phyloP scores from a whole-genome alignment of 805 yeast genomes.

The Saturnispora galanensis region DNA sequence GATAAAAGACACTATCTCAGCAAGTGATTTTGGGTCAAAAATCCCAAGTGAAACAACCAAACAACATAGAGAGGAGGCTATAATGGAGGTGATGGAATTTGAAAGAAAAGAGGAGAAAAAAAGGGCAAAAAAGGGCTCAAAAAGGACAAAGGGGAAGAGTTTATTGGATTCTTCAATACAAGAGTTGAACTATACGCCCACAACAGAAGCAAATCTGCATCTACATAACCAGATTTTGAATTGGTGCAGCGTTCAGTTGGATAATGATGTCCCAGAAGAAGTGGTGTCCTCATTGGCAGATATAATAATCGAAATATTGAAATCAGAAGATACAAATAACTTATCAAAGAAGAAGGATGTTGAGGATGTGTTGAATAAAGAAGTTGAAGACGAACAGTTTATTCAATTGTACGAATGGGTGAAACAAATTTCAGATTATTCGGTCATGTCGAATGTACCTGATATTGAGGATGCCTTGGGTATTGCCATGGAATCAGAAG shows the following conservation, averaged over 20 bases:
- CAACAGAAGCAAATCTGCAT: constrained; percentile 39
- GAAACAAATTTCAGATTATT: constrained; percentile 43
- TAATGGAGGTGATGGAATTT: constrained; percentile 4
- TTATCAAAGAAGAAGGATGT: constrained; percentile 38
- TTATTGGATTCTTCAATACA: constrained; percentile 33
- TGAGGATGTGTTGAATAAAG: constrained; percentile 37
- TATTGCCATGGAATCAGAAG: constrained; percentile 35
- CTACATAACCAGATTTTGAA: constrained; percentile 48
- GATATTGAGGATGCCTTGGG: constrained; percentile 27
- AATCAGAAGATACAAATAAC: constrained; percentile 35
- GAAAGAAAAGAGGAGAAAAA: constrained; percentile 9
- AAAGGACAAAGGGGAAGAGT: constrained; percentile 13
- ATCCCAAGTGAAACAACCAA: constrained; percentile 15
- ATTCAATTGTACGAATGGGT: constrained; percentile 36
- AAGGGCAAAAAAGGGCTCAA: constrained; percentile 2
- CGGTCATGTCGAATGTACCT: constrained; percentile 11
- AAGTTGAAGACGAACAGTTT: constrained; percentile 34
- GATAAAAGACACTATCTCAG: constrained; percentile 55
- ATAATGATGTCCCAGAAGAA: constrained; percentile 68
- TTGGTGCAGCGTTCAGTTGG: constrained; percentile 47
- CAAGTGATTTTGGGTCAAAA: constrained; percentile 53
- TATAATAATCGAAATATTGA: constrained; percentile 45
- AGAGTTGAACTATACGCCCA: constrained; percentile 53
- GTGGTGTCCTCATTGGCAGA: constrained; percentile 66
- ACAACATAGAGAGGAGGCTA: constrained; percentile 14